Evolutionary conservation across 495 filamentous ascomycete genomes (phyloP).

Genomic region (Penicillium desertorum): DNA sequence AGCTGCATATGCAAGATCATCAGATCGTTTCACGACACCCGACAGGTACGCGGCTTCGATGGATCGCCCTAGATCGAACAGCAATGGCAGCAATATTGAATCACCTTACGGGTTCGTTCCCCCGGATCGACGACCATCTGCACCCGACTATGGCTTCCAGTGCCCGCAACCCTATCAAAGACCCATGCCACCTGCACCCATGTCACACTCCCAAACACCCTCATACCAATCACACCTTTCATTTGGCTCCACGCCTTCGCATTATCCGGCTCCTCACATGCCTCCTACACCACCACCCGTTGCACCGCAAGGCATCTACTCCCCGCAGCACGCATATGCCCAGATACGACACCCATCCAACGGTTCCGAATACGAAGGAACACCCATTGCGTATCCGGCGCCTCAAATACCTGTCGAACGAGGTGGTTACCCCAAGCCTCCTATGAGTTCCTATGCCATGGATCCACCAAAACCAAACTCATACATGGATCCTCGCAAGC

Average conservation of each 20-base stretch:
- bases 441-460: slow-evolving; percentile 35
- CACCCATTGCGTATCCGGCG: slow-evolving; percentile 33
- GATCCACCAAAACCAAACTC: slow-evolving; percentile 31
- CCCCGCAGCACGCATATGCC: slow-evolving; percentile 42
- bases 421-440: slow-evolving; percentile 29
- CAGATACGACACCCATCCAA: slow-evolving; percentile 41
- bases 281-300: slow-evolving; percentile 48
- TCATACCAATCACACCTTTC: slow-evolving; percentile 43
- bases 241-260: slow-evolving; percentile 43
- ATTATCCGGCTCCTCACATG: slow-evolving; percentile 48
- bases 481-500: slow-evolving; percentile 28
- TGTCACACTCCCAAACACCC: slow-evolving; percentile 28
- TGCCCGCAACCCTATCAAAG: slow-evolving; percentile 39
- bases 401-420: slow-evolving; percentile 25
- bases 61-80: slow-evolving; percentile 70
- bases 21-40: slow-evolving; percentile 58
- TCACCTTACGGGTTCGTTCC: slow-evolving; percentile 33
- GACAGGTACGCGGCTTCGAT: slow-evolving; percentile 45
- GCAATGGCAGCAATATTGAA: slow-evolving; percentile 62
- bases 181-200: slow-evolving; percentile 37
- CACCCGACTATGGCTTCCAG: slow-evolving; percentile 52
- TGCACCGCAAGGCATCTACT: slow-evolving; percentile 45
- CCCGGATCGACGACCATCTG: slow-evolving; percentile 53
- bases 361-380: slow-evolving; percentile 38
- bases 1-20: slow-evolving; percentile 52